A percentile compares a stretch with the other conserved stretches of the same genome.
These are phyloP conservation scores for Penicillium psychrosexuale DNA, from an alignment of 2,329 filamentous ascomycete genomes.

Conservation along the genomic window DNA sequence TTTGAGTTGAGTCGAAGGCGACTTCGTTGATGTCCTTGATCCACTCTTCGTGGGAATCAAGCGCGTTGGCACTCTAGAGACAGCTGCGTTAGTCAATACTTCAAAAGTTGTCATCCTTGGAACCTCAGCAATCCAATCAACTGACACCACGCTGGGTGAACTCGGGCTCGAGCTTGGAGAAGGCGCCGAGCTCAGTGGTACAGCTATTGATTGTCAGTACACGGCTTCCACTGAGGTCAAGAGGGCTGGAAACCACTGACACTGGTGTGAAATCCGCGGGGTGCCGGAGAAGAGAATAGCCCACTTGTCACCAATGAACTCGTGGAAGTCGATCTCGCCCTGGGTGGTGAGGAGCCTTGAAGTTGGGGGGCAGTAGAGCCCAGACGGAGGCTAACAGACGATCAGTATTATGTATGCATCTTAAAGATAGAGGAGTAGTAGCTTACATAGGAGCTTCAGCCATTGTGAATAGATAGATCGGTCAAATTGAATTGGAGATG, in stretches of 20 bases:
- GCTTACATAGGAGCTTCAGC: conserved; percentile 45
- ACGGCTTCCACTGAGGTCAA: not conserved
- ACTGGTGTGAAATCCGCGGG: conserved; percentile 77
- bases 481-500: not conserved
- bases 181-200: conserved; percentile 92
- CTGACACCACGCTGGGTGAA: conserved; percentile 82
- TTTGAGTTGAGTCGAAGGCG: conserved; percentile 60
- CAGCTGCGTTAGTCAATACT: too few relatives aligned
- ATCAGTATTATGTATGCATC: conserved; percentile 10
- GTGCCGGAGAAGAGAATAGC: conserved; percentile 69
- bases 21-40: conserved; percentile 84
- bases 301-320: conserved; percentile 69
- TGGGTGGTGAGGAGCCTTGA: conserved; percentile 65
- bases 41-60: conserved; percentile 78
- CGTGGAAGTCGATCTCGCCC: conserved; percentile 67
- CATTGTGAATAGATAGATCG: conserved; percentile 33
- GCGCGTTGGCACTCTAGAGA: conserved; percentile 67
- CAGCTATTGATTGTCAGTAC: conserved; percentile 48
- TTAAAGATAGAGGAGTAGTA: not conserved
- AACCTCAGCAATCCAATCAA: conserved; percentile 70
- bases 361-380: conserved; percentile 66
- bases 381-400: conserved; percentile 54
- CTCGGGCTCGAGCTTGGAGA: conserved; percentile 86
- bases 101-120: not conserved
- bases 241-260: not conserved